Percentiles rank a stretch among this genome's conserved stretches.
These are phyloP conservation scores for Yamadazyma trypodendri DNA, from an alignment of 1,139 yeast species.

Conservation along the genomic window DNA sequence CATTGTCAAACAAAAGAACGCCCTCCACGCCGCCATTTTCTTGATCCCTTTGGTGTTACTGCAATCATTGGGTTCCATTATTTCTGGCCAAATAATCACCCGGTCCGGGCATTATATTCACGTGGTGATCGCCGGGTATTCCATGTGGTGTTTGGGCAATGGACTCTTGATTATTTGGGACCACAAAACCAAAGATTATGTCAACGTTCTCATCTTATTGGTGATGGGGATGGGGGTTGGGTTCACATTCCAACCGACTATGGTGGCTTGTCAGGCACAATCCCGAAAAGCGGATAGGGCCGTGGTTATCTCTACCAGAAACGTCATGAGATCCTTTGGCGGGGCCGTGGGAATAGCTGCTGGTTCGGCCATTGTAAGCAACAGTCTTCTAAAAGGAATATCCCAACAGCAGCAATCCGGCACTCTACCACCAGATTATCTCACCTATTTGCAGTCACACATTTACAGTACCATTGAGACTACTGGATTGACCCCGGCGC, in stretches of 20 bases:
- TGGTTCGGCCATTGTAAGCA: slow-evolving; percentile 27
- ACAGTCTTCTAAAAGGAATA: slow-evolving; percentile 17
- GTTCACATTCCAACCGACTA: slow-evolving; percentile 36
- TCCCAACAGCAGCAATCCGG: slow-evolving; percentile 4
- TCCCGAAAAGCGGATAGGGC: slow-evolving; percentile 52
- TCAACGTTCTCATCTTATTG: slow-evolving; percentile 34
- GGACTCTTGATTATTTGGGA: slow-evolving; percentile 40
- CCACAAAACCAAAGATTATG: slow-evolving; percentile 28
- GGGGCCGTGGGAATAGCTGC: slow-evolving; percentile 43
- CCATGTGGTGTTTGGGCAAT: slow-evolving; percentile 42
- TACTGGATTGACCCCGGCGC: slow-evolving; percentile 17
- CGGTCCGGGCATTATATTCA: slow-evolving; percentile 44
- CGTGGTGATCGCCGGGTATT: slow-evolving; percentile 43
- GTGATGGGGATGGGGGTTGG: slow-evolving; percentile 49
- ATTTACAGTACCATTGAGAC: slow-evolving; percentile 20
- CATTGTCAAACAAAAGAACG: slow-evolving; percentile 42
- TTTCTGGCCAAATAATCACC: slow-evolving; percentile 45
- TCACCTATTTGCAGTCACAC: slow-evolving; percentile 18
- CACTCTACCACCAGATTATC: slow-evolving; percentile 14
- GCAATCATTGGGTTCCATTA: slow-evolving; percentile 40
- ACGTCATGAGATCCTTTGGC: slow-evolving; percentile 54
- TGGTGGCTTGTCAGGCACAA: slow-evolving; percentile 58
- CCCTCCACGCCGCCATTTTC: slow-evolving; percentile 40
- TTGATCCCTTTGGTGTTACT: slow-evolving; percentile 44
- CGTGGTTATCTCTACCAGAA: slow-evolving; percentile 54